Evolutionary conservation across 345 rosid species (phyloP).

Genomic region (Lepidium sativum): DNA sequence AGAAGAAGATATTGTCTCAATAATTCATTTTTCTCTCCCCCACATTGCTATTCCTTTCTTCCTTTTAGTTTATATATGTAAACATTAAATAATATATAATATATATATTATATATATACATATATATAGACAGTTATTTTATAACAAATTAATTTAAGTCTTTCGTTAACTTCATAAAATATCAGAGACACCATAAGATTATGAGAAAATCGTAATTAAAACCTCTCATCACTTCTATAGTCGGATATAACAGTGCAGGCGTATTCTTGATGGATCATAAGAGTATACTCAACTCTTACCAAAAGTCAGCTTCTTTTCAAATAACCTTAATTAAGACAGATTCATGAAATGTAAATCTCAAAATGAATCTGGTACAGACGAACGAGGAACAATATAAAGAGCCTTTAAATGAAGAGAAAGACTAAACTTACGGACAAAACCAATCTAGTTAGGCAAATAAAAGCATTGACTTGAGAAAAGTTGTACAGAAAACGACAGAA

Average conservation of each 20-base stretch:
- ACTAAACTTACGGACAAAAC: constrained; percentile 20
- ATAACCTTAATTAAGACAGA: background rate
- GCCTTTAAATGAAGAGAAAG: background rate
- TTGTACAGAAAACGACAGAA: background rate
- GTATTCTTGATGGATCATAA: background rate
- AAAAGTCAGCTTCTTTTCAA: background rate
- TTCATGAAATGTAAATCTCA: background rate
- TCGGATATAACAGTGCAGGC: background rate
- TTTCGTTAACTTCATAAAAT: no score
- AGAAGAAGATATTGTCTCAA: no score
- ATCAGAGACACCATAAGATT: no score
- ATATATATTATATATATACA: no score
- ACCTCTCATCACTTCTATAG: no score
- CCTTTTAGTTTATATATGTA: no score
- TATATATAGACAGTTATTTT: no score
- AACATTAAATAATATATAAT: no score
- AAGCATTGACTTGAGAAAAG: constrained; percentile 5
- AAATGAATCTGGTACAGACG: constrained; percentile 13
- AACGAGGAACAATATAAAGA: background rate
- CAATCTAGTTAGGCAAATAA: constrained; percentile 10
- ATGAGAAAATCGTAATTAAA: no score
- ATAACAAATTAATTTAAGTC: no score
- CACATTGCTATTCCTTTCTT: no score
- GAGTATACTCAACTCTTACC: background rate
- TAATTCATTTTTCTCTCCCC: no score